Conservation (phyloP, 345 rosid species). For the Citrus unshiu region DNA sequence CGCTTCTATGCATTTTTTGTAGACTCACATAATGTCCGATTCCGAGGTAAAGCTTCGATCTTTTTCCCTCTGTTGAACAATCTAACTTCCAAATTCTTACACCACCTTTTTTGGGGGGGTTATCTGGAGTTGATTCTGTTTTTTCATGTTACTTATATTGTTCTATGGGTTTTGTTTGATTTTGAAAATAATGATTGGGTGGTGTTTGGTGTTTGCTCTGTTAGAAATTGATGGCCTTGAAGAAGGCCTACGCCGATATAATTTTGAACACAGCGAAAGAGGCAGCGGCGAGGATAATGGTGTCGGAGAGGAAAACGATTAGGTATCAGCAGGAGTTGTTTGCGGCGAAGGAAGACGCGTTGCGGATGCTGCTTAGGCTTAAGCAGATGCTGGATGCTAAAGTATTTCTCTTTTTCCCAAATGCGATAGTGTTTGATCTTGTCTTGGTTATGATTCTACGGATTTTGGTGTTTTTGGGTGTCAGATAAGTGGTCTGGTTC, state of each 20-base stretch:
- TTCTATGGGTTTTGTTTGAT: conserved; percentile 18
- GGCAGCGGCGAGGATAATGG: conserved; percentile 84
- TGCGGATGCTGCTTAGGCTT: conserved; percentile 73
- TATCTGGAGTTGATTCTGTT: conserved; percentile 22
- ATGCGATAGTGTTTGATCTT: conserved; percentile 2
- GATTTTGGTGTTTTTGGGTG: neutral
- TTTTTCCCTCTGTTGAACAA: neutral
- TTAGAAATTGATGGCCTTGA: conserved; percentile 78
- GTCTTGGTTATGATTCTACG: neutral
- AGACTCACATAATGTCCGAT: conserved; percentile 21
- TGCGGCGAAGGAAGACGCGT: conserved; percentile 65
- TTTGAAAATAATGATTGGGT: conserved; percentile 11
- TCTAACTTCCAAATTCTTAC: conserved; percentile 8
- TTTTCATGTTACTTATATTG: conserved; percentile 16
- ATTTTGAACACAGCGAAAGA: conserved; percentile 87
- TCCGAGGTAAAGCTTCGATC: conserved; percentile 8
- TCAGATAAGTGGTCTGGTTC: neutral
- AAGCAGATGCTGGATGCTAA: conserved; percentile 80
- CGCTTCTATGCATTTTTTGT: conserved; percentile 37
- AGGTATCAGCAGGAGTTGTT: conserved; percentile 67
- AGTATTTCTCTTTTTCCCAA: conserved; percentile 34
- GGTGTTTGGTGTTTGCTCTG: conserved; percentile 2
- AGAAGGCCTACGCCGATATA: conserved; percentile 94
- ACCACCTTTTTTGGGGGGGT: conserved; percentile 6
- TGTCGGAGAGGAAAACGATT: conserved; percentile 71